Evolutionary conservation across 2,329 filamentous ascomycete species (phyloP).

Genomic region (Ramichloridium luteum): DNA sequence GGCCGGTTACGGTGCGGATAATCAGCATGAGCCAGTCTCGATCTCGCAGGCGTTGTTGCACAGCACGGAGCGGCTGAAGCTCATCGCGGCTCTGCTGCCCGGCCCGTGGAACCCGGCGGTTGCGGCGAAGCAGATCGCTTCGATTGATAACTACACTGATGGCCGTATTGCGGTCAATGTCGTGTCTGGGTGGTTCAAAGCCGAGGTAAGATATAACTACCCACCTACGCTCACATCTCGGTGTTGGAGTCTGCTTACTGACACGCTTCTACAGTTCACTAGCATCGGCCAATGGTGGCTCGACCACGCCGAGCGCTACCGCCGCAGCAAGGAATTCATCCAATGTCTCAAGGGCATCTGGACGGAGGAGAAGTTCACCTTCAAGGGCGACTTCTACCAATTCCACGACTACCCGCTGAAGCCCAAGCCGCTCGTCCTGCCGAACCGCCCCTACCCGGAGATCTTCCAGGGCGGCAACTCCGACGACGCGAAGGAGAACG

Average conservation of each 20-base stretch:
- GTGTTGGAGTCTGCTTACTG: conserved; percentile 1
- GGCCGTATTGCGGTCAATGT: conserved; percentile 42
- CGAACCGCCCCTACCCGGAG: conserved; percentile 37
- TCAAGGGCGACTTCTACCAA: conserved; percentile 41
- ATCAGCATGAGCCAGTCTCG: conserved; percentile 42
- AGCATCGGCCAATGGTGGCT: conserved; percentile 44
- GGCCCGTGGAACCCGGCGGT: conserved; percentile 41
- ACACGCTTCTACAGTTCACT: conserved; percentile 27
- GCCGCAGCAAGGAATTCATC: conserved; percentile 40
- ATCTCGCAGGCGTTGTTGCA: conserved; percentile 40
- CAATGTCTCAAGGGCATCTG: conserved; percentile 40
- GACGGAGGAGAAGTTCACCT: conserved; percentile 40
- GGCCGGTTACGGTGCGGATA: conserved; percentile 31
- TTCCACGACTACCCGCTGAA: conserved; percentile 39
- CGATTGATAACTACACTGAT: conserved; percentile 41
- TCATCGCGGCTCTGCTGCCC: conserved; percentile 41
- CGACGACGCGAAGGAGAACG: conserved; percentile 39
- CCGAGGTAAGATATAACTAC: conserved; percentile 28
- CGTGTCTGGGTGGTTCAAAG: conserved; percentile 44
- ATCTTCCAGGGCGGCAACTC: conserved; percentile 45
- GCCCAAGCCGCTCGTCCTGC: conserved; percentile 36
- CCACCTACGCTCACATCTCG: too few species aligned
- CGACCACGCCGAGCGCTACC: conserved; percentile 41
- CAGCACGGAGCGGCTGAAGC: conserved; percentile 36
- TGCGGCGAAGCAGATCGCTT: conserved; percentile 42